These are phyloP conservation scores for Malassezia pachydermatis DNA, from an alignment of 1,284 basidiomycete species.

Conservation along the genomic window DNA sequence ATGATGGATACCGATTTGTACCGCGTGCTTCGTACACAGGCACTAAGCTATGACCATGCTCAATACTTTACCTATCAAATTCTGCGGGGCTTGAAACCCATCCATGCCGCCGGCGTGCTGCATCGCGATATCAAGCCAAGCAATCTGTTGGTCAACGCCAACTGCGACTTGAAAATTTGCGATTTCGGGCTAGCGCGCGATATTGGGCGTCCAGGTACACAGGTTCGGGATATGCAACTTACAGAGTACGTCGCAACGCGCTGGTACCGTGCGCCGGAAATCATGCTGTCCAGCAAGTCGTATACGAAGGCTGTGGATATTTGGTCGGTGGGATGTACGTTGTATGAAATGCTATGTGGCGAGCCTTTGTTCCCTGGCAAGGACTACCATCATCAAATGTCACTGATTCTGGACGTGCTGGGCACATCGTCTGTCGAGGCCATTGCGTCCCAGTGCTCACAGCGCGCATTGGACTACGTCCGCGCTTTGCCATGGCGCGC, in stretches of 20 bases:
- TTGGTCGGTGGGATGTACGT: slow-evolving; percentile 92
- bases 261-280: slow-evolving; percentile 38
- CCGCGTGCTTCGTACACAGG: slow-evolving; percentile 73
- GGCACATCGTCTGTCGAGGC: slow-evolving; percentile 81
- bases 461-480: slow-evolving; percentile 77
- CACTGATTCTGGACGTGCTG: slow-evolving; percentile 76
- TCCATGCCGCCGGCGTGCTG: slow-evolving; percentile 86
- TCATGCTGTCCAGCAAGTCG: slow-evolving; percentile 32
- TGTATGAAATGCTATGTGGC: slow-evolving; percentile 89
- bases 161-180: slow-evolving; percentile 64
- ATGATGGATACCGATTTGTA: slow-evolving; percentile 77
- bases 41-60: slow-evolving; percentile 51
- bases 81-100: slow-evolving; percentile 77
- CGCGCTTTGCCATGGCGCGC: slow-evolving; percentile 66
- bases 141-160: slow-evolving; percentile 86
- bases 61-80: slow-evolving; percentile 58
- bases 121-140: slow-evolving; percentile 93
- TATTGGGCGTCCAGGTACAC: slow-evolving; percentile 15
- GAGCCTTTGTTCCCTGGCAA: slow-evolving; percentile 90
- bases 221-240: slow-evolving; percentile 27
- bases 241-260: slow-evolving; percentile 40
- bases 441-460: slow-evolving; percentile 77
- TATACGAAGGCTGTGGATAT: slow-evolving; percentile 44
- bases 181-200: slow-evolving; percentile 31
- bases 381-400: slow-evolving; percentile 86